These are phyloP conservation scores for Tilletia caries DNA, from an alignment of 1,284 basidiomycete species.

Conservation along the genomic window DNA sequence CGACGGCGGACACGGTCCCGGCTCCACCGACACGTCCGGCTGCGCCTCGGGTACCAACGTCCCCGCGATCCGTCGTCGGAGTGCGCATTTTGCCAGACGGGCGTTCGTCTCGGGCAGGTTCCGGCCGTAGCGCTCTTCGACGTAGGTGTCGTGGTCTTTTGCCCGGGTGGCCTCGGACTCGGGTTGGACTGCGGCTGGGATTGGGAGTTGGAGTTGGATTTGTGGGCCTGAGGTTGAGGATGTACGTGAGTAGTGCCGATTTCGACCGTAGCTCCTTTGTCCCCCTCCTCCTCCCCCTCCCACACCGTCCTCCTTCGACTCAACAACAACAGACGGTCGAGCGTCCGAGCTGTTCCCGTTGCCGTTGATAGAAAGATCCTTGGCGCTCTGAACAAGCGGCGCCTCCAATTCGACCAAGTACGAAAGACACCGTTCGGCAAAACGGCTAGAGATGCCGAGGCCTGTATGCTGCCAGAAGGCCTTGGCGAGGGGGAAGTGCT, in stretches of 20 bases:
- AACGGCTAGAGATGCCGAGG: constrained; percentile 79
- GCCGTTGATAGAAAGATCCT: too few relatives aligned
- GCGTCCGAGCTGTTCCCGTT: too few relatives aligned
- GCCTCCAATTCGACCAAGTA: constrained; percentile 59
- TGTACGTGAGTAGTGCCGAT: constrained; percentile 30
- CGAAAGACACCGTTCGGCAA: constrained; percentile 76
- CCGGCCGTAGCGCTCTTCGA: constrained; percentile 93
- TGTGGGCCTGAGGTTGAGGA: neutral
- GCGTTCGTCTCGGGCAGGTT: constrained; percentile 77
- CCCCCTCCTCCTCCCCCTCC: neutral
- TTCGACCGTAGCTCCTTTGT: constrained; percentile 20
- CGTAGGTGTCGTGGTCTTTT: constrained; percentile 59
- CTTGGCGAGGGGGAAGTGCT: constrained; percentile 71
- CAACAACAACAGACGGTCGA: too few relatives aligned
- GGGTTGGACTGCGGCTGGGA: neutral
- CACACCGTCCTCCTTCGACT: too few relatives aligned
- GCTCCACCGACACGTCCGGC: constrained; percentile 14
- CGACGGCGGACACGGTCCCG: constrained; percentile 20
- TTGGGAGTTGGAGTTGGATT: neutral
- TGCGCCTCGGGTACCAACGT: constrained; percentile 59
- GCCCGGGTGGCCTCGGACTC: constrained; percentile 41
- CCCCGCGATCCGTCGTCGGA: constrained; percentile 84
- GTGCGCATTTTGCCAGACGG: constrained; percentile 74
- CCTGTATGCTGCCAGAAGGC: constrained; percentile 97
- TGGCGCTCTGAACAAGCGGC: neutral